Conservation (phyloP, 2,329 filamentous ascomycete genomes). For the Zelopaecilomyces penicillatus region DNA sequence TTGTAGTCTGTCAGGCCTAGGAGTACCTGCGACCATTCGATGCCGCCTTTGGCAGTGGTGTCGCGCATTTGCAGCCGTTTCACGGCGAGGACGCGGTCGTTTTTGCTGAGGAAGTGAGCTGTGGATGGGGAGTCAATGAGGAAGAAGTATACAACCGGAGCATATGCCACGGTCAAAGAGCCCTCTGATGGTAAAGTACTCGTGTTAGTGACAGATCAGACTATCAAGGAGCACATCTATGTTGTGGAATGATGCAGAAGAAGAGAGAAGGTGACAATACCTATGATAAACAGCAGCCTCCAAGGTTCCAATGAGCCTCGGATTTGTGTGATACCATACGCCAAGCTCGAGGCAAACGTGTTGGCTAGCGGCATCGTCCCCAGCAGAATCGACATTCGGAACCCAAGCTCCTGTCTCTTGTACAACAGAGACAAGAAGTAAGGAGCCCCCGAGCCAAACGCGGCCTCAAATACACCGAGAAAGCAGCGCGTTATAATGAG, state of each 20-base stretch:
- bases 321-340: conserved; percentile 55
- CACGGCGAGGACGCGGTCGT: conserved; percentile 50
- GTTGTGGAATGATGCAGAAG: too few species aligned
- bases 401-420: conserved; percentile 52
- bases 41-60: conserved; percentile 35
- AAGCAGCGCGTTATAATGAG: conserved; percentile 14
- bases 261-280: conserved; percentile 3
- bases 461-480: conserved; percentile 35
- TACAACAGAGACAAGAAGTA: conserved; percentile 41
- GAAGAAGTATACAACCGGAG: conserved; percentile 45
- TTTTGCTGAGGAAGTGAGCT: conserved; percentile 45
- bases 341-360: conserved; percentile 57
- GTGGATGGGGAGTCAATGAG: conserved; percentile 44
- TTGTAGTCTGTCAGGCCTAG: conserved; percentile 38
- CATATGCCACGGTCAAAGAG: conserved; percentile 47
- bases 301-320: conserved; percentile 49
- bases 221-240: too few species aligned
- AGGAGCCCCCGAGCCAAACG: conserved; percentile 32
- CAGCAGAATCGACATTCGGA: conserved; percentile 63
- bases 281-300: conserved; percentile 57
- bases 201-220: too few species aligned
- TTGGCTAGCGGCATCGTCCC: conserved; percentile 59
- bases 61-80: conserved; percentile 39
- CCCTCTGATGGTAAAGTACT: conserved; percentile 45
- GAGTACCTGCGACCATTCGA: conserved; percentile 39